Evolutionary conservation across 2,329 filamentous ascomycete genomes (phyloP), one percentile per base, ranked within the genome.

Genomic region (Aspergillus niger): DNA sequence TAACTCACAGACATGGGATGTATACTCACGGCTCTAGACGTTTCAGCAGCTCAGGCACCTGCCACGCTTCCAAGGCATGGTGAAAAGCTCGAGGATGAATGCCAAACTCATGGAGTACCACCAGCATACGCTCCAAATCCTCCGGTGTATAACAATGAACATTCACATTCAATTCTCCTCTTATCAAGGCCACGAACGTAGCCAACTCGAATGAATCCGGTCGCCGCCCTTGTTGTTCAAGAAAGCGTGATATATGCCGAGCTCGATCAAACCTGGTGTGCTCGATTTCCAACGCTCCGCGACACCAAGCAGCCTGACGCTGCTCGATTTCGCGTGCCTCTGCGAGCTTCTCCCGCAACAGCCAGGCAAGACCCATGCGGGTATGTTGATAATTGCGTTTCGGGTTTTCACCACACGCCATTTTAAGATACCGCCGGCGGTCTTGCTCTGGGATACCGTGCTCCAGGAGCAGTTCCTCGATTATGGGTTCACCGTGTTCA

Each of bases 401-500:
- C 1, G 88, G 79, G 67, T 91, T 91, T 74, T 91, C 88, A 38
- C 88, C 88, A 64, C 88, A 91, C 0, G 89, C 89, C 88, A 91
- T 91, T 77, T 91, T 91, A 81, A 91, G 89, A 72, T 89, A 91
- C 20, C 89, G 81, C 84, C 87, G 89, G 61, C 79, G 84, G 22
- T 81, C 80, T 44, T 88, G 86, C 32, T 66, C 64, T 3, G 59
- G 56, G 20, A 65, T 51, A 0, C 87, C 87, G 55, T 89, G 86
- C 1, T 88, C 88, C 8, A 90, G 79, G 78, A 90, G 81, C 65
- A 89, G 85, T 24, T 80, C 76, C 2, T 84, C 85, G 56, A 86
- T 89, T 47, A 88, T 82, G 71, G 90, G 88, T 15, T 81, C 76
- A 22, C 88, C 10, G 13, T 55, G 3, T n/a, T 24, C 17, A 11